phyloP scores from a whole-genome alignment of 2,329 filamentous ascomycete genomes.

The Epichloe amarillans region DNA sequence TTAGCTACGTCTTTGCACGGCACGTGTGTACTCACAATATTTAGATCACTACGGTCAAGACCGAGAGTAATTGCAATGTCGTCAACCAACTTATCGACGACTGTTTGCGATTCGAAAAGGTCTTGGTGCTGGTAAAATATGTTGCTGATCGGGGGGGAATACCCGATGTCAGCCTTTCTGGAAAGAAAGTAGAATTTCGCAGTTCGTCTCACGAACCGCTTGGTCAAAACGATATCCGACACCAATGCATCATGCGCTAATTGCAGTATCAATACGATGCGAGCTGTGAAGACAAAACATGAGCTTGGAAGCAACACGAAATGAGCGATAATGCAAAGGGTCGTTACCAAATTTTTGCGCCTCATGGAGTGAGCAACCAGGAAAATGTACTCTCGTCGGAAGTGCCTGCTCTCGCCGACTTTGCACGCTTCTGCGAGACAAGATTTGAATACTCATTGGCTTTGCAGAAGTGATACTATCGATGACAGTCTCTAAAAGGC shows the following conservation, averaged over 20 bases:
- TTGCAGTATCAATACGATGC: slow-evolving; percentile 44
- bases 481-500: slow-evolving; percentile 18
- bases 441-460: slow-evolving; percentile 16
- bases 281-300: slow-evolving; percentile 25
- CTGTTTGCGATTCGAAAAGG: slow-evolving; percentile 54
- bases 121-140: slow-evolving; percentile 68
- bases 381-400: slow-evolving; percentile 25
- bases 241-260: slow-evolving; percentile 45
- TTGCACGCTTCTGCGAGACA: slow-evolving; percentile 10
- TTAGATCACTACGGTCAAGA: slow-evolving; percentile 49
- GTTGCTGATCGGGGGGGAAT: slow-evolving; percentile 36
- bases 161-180: not conserved
- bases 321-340: not conserved
- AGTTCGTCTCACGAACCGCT: slow-evolving; percentile 33
- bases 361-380: slow-evolving; percentile 33
- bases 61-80: slow-evolving; percentile 59
- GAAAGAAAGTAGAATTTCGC: not conserved
- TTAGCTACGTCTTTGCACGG: slow-evolving; percentile 1
- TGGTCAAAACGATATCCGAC: slow-evolving; percentile 42
- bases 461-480: slow-evolving; percentile 13
- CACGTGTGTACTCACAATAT: slow-evolving; percentile 43
- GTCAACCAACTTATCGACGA: slow-evolving; percentile 61
- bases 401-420: slow-evolving; percentile 1
- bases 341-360: slow-evolving; percentile 36
- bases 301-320: not conserved